Evolutionary conservation across 106 monocot genomes (phyloP), one percentile per base, ranked within the genome.

Genomic region (Ottelia alismoides): DNA sequence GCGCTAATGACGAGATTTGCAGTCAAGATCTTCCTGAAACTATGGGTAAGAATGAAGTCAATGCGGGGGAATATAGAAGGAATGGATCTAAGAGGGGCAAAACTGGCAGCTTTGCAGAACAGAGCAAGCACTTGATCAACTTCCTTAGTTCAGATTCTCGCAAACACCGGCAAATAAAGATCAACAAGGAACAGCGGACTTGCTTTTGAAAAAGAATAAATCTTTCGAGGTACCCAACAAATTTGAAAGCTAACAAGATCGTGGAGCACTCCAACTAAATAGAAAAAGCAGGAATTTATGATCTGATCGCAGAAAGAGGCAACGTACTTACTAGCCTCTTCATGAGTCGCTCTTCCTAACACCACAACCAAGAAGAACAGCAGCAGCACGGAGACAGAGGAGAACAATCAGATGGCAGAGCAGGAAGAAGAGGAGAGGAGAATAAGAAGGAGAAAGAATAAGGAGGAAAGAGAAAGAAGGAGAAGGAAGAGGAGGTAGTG

Each of bases 271-370:
- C n/a, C n/a, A n/a, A n/a, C n/a, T n/a, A n/a, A n/a, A n/a, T n/a
- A n/a, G n/a, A n/a, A n/a, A n/a, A n/a, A n/a, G n/a, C n/a, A n/a
- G n/a, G n/a, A n/a, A n/a, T n/a, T n/a, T n/a, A n/a, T n/a, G n/a
- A n/a, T 52, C 52, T 52, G 55, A 29, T 20, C 28, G 55, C 14
- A 3, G 55, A 55, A n/a, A 30, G 55, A 14, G 55, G 12, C 55
- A 29, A 27, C 17, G 55, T 28, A 2, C 55, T 29, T 55, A 3
- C 17, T n/a, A 1, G 24, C 18, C 29, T 54, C 54, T 28, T 54
- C 27, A n/a, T n/a, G n/a, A n/a, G n/a, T n/a, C n/a, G n/a, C 17
- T 25, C 54, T n/a, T 54, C 54, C 54, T 54, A 25, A 17, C 20
- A 25, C 54, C 29, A 9, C 20, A 1, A 52, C 22, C 16, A 16